These are phyloP conservation scores for Rhynchosporium graminicola DNA, from an alignment of 2,329 filamentous ascomycete genomes.

Conservation along the genomic window DNA sequence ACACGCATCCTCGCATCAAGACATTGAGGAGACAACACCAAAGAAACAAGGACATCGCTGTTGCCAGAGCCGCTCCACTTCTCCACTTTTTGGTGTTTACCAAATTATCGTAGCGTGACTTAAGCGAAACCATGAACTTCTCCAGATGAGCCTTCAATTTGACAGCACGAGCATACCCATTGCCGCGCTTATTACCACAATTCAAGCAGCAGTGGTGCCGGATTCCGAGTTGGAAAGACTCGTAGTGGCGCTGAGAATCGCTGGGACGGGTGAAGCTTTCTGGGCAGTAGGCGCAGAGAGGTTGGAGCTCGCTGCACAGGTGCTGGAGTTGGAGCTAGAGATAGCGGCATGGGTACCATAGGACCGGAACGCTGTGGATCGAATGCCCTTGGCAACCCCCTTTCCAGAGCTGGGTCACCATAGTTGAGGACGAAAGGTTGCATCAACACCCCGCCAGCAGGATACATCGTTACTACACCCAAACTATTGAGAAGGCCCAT, in stretches of 20 bases:
- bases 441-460: too few relatives aligned
- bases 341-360: not conserved
- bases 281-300: conserved; percentile 18
- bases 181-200: conserved; percentile 26
- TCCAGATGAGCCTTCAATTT: conserved; percentile 28
- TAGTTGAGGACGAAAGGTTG: too few relatives aligned
- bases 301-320: conserved; percentile 1
- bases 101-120: not conserved
- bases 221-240: conserved; percentile 27
- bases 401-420: not conserved
- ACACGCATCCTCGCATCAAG: too few relatives aligned
- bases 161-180: conserved; percentile 28
- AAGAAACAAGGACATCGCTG: not conserved
- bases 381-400: not conserved
- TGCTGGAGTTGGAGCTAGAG: not conserved
- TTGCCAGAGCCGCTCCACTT: not conserved
- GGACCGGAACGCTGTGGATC: not conserved
- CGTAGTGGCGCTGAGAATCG: conserved; percentile 25
- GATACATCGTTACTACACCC: too few relatives aligned
- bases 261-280: conserved; percentile 22
- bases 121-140: conserved; percentile 27
- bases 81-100: not conserved
- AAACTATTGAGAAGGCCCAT: too few relatives aligned
- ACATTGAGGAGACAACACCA: too few relatives aligned
- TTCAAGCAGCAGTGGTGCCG: conserved; percentile 23